phyloP scores from a whole-genome alignment of 768 basidiomycete species.

The Cystobasidium onofrii region DNA sequence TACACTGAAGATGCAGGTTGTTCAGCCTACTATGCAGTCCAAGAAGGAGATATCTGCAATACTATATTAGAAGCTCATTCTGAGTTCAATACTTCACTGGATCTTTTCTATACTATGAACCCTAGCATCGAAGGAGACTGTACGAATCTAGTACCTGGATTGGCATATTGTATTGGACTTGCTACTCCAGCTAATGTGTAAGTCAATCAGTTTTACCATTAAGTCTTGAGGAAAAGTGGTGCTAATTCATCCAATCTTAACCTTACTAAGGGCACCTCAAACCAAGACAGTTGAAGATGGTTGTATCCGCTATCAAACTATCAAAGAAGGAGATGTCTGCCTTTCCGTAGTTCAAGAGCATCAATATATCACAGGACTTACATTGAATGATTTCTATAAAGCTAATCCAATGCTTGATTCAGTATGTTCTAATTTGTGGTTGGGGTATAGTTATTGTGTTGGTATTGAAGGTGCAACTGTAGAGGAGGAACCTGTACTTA shows the following conservation, averaged over 20 bases:
- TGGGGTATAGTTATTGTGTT: not conserved
- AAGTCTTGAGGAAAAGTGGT: too few relatives aligned
- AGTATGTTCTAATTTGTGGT: not conserved
- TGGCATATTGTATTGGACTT: not conserved
- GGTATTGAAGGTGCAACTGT: not conserved
- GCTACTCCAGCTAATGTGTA: slow-evolving; percentile 4
- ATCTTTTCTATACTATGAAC: not conserved
- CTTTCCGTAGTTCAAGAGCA: not conserved
- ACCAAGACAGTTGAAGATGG: not conserved
- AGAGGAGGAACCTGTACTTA: not conserved
- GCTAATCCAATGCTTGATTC: not conserved
- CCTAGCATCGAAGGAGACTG: not conserved
- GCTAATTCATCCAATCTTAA: not conserved
- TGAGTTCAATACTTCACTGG: not conserved
- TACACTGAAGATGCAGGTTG: not conserved
- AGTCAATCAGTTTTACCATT: not conserved
- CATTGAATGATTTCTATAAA: not conserved
- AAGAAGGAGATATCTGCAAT: slow-evolving; percentile 2
- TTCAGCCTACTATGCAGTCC: not conserved
- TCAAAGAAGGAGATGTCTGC: slow-evolving; percentile 19
- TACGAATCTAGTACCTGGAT: not conserved
- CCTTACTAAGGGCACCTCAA: not conserved
- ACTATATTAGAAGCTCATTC: not conserved
- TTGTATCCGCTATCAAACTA: slow-evolving; percentile 12
- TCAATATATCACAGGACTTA: not conserved